Percentiles rank a stretch among this genome's conserved stretches.
Evolutionary conservation across 2,329 filamentous ascomycete genomes (phyloP).

Genomic region (Fusarium piperis): DNA sequence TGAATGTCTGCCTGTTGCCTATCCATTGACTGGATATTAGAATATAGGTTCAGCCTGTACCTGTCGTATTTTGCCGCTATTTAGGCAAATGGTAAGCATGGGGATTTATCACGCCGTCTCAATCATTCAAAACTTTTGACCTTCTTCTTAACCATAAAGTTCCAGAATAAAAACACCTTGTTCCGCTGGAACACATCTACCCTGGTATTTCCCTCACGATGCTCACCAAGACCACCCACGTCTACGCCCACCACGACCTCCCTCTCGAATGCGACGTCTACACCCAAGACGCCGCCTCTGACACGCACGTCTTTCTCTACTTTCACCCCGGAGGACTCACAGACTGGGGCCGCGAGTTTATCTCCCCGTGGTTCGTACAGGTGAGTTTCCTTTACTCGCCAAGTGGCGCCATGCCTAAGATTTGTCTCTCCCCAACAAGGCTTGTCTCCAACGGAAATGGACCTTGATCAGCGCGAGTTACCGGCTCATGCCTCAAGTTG

Average conservation of each 20-base stretch:
- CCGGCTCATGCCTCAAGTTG: conserved; percentile 48
- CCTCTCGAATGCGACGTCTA: conserved; percentile 51
- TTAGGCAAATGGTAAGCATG: conserved; percentile 1
- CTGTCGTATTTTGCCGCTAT: not conserved
- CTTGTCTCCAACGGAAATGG: conserved; percentile 46
- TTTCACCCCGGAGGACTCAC: conserved; percentile 51
- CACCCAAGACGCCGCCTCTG: conserved; percentile 34
- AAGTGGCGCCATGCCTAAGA: not conserved
- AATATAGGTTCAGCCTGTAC: not conserved
- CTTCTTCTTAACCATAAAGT: not conserved
- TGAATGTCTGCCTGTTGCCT: not conserved
- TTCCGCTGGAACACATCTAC: not conserved
- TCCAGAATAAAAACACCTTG: not conserved
- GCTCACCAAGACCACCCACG: conserved; percentile 41
- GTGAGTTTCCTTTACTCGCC: conserved; percentile 19
- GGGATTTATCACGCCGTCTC: not conserved
- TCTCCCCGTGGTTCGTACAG: conserved; percentile 51
- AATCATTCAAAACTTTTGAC: not conserved
- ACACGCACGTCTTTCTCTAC: conserved; percentile 47
- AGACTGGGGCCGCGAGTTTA: conserved; percentile 43
- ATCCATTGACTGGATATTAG: not conserved
- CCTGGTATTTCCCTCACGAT: conserved; percentile 10
- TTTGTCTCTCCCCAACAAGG: conserved; percentile 17
- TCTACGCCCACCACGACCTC: conserved; percentile 45
- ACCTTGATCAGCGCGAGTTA: conserved; percentile 49